Conservation (phyloP, 352 stramenopile species). For the Globisporangium okanoganense region DNA sequence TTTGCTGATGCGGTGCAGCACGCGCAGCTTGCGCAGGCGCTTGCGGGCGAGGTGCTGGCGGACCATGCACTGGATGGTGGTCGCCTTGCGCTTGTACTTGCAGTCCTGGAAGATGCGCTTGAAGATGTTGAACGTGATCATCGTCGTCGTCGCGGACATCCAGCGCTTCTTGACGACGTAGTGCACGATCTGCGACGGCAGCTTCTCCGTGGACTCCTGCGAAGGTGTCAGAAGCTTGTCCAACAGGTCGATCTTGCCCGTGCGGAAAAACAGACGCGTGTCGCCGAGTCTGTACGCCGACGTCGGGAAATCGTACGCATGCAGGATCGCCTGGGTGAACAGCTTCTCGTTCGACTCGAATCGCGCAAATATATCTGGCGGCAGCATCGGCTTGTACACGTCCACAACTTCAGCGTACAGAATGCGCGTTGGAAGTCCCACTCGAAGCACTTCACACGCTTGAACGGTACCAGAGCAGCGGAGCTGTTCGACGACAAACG, state of each 20-base stretch:
- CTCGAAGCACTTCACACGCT: slow-evolving; percentile 77
- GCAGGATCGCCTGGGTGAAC: slow-evolving; percentile 83
- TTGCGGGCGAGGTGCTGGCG: slow-evolving; percentile 73
- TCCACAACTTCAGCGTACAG: slow-evolving; percentile 84
- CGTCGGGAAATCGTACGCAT: slow-evolving; percentile 70
- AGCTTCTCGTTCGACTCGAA: slow-evolving; percentile 86
- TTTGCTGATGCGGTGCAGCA: slow-evolving; percentile 53
- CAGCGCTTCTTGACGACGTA: slow-evolving; percentile 81
- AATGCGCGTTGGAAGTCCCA: slow-evolving; percentile 81
- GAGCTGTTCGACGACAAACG: slow-evolving; percentile 74
- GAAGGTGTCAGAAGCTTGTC: slow-evolving; percentile 70
- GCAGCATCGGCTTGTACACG: slow-evolving; percentile 71
- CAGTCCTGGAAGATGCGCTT: slow-evolving; percentile 66
- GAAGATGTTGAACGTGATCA: slow-evolving; percentile 72
- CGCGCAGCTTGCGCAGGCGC: slow-evolving; percentile 53
- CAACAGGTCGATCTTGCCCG: slow-evolving; percentile 82
- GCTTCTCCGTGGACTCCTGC: slow-evolving; percentile 21
- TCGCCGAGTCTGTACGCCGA: slow-evolving; percentile 76
- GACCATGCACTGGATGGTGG: slow-evolving; percentile 75
- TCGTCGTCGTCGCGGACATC: slow-evolving; percentile 61
- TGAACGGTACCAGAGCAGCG: slow-evolving; percentile 71
- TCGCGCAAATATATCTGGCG: slow-evolving; percentile 51
- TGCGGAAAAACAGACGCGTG: slow-evolving; percentile 81
- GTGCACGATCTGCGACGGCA: slow-evolving; percentile 37
- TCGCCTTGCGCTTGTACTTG: slow-evolving; percentile 66